Evolutionary conservation across 805 yeast genomes (phyloP).

Genomic region (Brettanomyces bruxellensis): DNA sequence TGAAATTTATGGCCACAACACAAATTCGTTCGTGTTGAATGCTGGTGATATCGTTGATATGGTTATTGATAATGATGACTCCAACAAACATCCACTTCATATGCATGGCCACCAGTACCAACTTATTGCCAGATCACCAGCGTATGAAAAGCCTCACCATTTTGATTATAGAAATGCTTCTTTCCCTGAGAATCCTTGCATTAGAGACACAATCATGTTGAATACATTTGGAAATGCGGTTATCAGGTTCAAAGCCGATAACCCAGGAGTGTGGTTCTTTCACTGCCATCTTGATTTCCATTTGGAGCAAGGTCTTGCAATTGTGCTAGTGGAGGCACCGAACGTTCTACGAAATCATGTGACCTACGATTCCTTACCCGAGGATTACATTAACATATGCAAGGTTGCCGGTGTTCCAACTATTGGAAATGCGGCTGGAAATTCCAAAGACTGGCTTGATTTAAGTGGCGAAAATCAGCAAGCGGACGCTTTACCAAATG

Average conservation of each 20-base stretch:
- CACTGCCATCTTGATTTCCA: constrained; percentile 91
- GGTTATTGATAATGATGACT: constrained; percentile 70
- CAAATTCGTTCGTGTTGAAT: constrained; percentile 53
- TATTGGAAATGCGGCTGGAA: constrained; percentile 71
- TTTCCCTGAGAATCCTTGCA: constrained; percentile 50
- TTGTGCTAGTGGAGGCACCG: constrained; percentile 67
- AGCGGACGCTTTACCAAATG: constrained; percentile 53
- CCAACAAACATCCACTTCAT: constrained; percentile 95
- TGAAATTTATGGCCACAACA: constrained; percentile 65
- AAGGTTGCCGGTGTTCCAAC: constrained; percentile 33
- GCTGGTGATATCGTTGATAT: constrained; percentile 62
- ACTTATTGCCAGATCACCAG: constrained; percentile 56
- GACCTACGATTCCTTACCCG: constrained; percentile 25
- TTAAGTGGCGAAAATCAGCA: constrained; percentile 54
- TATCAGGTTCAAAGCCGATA: constrained; percentile 66
- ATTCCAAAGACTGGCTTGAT: constrained; percentile 42
- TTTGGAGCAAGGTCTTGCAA: constrained; percentile 71
- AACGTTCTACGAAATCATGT: constrained; percentile 35
- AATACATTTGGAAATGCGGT: constrained; percentile 62
- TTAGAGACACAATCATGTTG: constrained; percentile 65
- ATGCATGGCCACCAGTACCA: constrained; percentile 90
- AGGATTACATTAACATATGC: constrained; percentile 44
- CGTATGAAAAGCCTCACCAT: constrained; percentile 48
- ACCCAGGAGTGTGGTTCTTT: constrained; percentile 93
- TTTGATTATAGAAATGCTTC: constrained; percentile 33